A percentile compares a stretch with the other conserved stretches of the same genome.
Evolutionary conservation across 2,329 filamentous ascomycete genomes (phyloP).

Genomic region (Arthrobotrys musiformis): DNA sequence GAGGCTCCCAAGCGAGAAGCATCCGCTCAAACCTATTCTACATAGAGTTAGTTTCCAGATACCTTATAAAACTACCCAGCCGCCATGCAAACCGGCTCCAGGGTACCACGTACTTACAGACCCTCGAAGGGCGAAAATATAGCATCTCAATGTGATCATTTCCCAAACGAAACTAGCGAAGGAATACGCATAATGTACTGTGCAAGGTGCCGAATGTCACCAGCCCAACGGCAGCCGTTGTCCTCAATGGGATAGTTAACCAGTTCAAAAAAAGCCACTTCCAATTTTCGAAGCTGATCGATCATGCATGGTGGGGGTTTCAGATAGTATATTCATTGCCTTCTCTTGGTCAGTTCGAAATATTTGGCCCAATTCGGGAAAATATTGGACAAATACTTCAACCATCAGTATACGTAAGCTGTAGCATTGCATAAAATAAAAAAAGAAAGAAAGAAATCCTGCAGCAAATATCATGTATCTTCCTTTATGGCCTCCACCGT

Average conservation of each 20-base stretch:
- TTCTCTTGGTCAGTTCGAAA: neutral
- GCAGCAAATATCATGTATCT: neutral
- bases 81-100: neutral
- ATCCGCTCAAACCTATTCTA: neutral
- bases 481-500: neutral
- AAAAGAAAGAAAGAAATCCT: too few relatives aligned
- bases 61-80: constrained; percentile 3
- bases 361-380: neutral
- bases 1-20: neutral
- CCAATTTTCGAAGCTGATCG: neutral
- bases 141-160: neutral
- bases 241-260: neutral
- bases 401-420: neutral
- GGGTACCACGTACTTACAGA: neutral
- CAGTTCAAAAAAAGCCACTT: neutral
- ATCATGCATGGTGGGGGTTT: neutral
- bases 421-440: neutral
- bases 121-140: neutral
- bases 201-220: neutral
- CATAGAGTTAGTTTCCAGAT: neutral
- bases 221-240: neutral
- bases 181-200: too few relatives aligned
- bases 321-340: neutral
- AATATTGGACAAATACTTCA: neutral
- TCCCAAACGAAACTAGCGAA: neutral